These are phyloP conservation scores for Tephrocybe sp. DNA, from an alignment of 768 basidiomycete species.

Conservation along the genomic window DNA sequence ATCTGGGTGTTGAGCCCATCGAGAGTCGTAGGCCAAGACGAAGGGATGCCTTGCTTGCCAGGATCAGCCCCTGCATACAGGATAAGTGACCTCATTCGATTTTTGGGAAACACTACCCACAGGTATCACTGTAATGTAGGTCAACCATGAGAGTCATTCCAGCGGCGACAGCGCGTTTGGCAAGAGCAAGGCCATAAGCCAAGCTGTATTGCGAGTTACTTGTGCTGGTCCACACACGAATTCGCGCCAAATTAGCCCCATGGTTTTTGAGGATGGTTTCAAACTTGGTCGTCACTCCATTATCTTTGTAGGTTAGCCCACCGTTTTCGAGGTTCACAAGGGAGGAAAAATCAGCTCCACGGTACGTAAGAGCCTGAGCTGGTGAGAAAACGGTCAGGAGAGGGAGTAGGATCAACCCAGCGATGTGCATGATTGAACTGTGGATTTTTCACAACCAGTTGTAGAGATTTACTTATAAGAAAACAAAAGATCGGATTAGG, in stretches of 20 bases:
- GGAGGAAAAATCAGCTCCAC: slow-evolving; percentile 58
- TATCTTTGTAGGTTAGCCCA: slow-evolving; percentile 45
- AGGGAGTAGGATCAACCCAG: slow-evolving; percentile 17
- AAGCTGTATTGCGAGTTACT: slow-evolving; percentile 48
- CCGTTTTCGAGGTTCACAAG: slow-evolving; percentile 50
- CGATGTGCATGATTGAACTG: slow-evolving; percentile 22
- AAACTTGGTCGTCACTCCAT: slow-evolving; percentile 35
- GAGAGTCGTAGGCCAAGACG: slow-evolving; percentile 52
- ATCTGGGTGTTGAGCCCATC: slow-evolving; percentile 56
- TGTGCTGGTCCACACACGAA: slow-evolving; percentile 66
- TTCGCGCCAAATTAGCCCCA: slow-evolving; percentile 58
- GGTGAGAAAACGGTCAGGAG: slow-evolving; percentile 21
- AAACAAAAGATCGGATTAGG: background rate
- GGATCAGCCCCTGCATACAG: slow-evolving; percentile 54
- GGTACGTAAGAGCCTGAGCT: slow-evolving; percentile 41
- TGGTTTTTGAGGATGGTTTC: slow-evolving; percentile 55
- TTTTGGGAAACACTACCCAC: slow-evolving; percentile 28
- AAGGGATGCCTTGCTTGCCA: slow-evolving; percentile 58
- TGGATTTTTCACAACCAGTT: background rate
- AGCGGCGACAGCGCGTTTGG: slow-evolving; percentile 54
- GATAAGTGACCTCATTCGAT: background rate
- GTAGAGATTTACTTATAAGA: slow-evolving; percentile 2
- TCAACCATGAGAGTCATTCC: slow-evolving; percentile 58
- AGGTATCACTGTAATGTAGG: slow-evolving; percentile 66
- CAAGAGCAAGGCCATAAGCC: slow-evolving; percentile 50